phyloP scores from a whole-genome alignment of 2,329 filamentous ascomycete genomes.

The Stagonosporopsis chrysanthemi region DNA sequence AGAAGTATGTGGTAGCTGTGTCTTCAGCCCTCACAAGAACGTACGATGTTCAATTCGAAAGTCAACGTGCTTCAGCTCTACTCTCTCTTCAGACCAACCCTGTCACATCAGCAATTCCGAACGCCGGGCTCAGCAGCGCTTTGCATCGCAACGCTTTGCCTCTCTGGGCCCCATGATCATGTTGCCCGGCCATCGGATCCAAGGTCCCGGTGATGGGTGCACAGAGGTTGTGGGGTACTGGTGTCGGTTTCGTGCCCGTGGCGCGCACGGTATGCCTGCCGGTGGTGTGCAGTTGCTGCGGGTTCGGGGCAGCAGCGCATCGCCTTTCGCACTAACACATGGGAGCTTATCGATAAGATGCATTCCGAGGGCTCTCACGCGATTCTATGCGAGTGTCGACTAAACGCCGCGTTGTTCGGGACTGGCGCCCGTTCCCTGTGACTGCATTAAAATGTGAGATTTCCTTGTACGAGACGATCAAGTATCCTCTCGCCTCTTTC shows the following conservation, averaged over 20 bases:
- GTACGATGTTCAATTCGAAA: background rate
- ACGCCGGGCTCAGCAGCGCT: conserved; percentile 6
- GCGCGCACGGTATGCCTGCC: conserved; percentile 14
- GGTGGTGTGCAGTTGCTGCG: conserved; percentile 7
- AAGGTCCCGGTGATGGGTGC: background rate
- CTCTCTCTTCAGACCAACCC: background rate
- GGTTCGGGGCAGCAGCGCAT: conserved; percentile 15
- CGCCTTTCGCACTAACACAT: conserved; percentile 12
- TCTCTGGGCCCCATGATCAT: conserved; percentile 2
- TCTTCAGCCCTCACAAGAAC: background rate
- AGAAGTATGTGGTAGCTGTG: background rate
- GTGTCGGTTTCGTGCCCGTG: conserved; percentile 15
- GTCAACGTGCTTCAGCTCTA: background rate
- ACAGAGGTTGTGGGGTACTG: background rate
- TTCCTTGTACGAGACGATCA: background rate
- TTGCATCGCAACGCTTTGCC: conserved; percentile 3
- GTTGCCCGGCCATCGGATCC: background rate
- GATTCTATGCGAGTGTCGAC: background rate
- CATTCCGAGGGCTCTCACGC: conserved; percentile 8
- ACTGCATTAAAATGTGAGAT: conserved; percentile 5
- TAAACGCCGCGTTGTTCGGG: conserved; percentile 1
- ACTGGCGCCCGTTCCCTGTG: conserved; percentile 1
- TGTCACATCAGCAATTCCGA: conserved; percentile 2
- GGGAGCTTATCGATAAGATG: conserved; percentile 15
- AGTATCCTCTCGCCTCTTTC: background rate